These are phyloP conservation scores for Dillenia suffruticosa DNA, from an alignment of 164 flowering plant species.

Conservation along the genomic window DNA sequence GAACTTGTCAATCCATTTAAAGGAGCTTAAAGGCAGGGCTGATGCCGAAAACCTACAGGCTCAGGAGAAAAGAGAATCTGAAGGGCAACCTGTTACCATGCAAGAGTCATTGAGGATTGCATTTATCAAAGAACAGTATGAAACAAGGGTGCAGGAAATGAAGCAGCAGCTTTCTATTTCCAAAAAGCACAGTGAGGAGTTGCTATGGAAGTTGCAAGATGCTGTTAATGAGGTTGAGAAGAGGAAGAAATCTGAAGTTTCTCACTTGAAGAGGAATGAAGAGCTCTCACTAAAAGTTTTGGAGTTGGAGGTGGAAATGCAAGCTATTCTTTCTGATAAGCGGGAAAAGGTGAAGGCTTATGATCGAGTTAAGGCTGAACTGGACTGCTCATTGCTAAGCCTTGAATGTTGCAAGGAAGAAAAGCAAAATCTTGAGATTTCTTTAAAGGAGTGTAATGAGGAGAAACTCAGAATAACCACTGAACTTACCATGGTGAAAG, in stretches of 20 bases:
- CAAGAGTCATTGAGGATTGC: conserved; percentile 87
- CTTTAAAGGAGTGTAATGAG: conserved; percentile 53
- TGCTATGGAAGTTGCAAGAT: conserved; percentile 83
- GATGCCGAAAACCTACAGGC: conserved; percentile 54
- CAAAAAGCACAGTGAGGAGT: conserved; percentile 85
- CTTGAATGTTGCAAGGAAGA: conserved; percentile 95
- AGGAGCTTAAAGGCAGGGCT: conserved; percentile 86
- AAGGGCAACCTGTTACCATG: conserved; percentile 35
- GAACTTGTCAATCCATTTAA: conserved; percentile 73
- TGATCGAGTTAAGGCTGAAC: conserved; percentile 78
- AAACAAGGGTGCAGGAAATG: conserved; percentile 78
- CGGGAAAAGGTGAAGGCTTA: conserved; percentile 59
- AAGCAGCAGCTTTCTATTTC: conserved; percentile 71
- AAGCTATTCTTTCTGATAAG: conserved; percentile 44
- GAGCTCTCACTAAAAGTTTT: conserved; percentile 52
- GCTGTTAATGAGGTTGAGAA: conserved; percentile 77
- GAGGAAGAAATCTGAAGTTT: conserved; percentile 74
- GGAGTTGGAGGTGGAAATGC: conserved; percentile 73
- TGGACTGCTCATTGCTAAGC: conserved; percentile 77
- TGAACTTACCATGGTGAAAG: conserved; percentile 44
- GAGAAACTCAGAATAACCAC: conserved; percentile 37
- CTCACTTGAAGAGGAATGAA: conserved; percentile 61
- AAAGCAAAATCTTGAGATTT: conserved; percentile 66
- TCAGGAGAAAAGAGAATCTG: conserved; percentile 59
- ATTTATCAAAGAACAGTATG: conserved; percentile 89